Evolutionary conservation across 441 rosid genomes (phyloP), one percentile per base, ranked within the genome.

Genomic region (Sinapis alba): DNA sequence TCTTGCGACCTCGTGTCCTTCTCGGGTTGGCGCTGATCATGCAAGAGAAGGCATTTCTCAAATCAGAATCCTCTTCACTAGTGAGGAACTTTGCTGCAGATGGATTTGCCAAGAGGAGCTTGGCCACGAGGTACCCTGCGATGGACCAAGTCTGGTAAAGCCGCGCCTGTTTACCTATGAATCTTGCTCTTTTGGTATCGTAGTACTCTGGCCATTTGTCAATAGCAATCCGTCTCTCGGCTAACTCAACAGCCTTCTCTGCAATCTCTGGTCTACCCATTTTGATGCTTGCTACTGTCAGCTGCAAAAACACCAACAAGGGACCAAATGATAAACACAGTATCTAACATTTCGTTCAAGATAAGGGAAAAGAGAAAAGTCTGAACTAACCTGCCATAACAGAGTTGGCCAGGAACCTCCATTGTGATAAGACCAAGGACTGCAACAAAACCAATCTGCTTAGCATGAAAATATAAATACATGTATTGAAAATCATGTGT

Each of bases 391-490:
- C 92, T 90, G 93, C 96, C 96, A 90, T 66, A 90, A 87, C 76
- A 89, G 69, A 67, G 94, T 89, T 51, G 92, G 94, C 92, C 97
- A 91, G 34, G 94, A 79, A 64, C 97, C 96, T 70, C 85, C 93
- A 77, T 89, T 90, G 82, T 89, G 93, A 79, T 90, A 90, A 60
- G 93, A 90, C 96, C 96, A 90, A 24, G 93, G 89, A 50, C 96
- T 90, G 87, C 83, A 82, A 58, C 61, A 75, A 43, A 61, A 68
- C 24, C 70, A 64, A 69, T 32, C 59, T 45, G 45, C 56, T 45
- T 7, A n/a, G 23, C 50, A 56, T 47, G 23, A 50, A 64, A 60
- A 19, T 24, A 23, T 51, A 19, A 21, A 18, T 26, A 34, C 18
- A 65, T 61, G 12, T 18, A 21, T n/a, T 32, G 38, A 27, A 41